A percentile compares a stretch with the other conserved stretches of the same genome.
Evolutionary conservation across 768 basidiomycete genomes (phyloP).

Genomic region (Exsudoporus frostii): DNA sequence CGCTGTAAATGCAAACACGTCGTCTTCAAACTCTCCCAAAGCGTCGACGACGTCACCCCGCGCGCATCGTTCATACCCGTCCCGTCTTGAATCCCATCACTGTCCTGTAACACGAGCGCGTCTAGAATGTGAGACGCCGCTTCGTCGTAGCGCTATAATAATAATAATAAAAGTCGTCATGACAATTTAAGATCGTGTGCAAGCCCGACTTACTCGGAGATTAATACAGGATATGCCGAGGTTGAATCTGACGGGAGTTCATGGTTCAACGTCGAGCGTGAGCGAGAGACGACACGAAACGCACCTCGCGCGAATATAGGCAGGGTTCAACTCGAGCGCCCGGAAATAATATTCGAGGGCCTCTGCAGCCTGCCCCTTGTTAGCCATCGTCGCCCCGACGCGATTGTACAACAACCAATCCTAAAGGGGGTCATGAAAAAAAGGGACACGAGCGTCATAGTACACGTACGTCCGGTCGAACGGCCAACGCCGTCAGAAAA

Average conservation of each 20-base stretch:
- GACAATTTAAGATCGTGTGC: not conserved
- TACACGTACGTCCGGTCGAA: constrained; percentile 73
- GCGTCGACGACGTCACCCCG: constrained; percentile 68
- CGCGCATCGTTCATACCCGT: constrained; percentile 47
- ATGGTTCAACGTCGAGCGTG: not conserved
- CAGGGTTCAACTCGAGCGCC: constrained; percentile 84
- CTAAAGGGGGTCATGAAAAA: constrained; percentile 36
- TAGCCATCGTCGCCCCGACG: constrained; percentile 92
- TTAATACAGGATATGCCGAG: constrained; percentile 91
- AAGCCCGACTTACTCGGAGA: constrained; percentile 53
- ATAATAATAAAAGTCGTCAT: not conserved
- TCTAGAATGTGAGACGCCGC: constrained; percentile 86
- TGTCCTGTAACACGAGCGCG: constrained; percentile 85
- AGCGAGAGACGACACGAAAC: constrained; percentile 6
- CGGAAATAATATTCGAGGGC: constrained; percentile 86
- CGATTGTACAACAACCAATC: constrained; percentile 93
- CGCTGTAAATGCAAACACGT: constrained; percentile 80
- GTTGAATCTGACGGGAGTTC: constrained; percentile 78
- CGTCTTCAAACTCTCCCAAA: constrained; percentile 89
- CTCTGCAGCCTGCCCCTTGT: constrained; percentile 73
- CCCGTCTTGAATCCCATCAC: constrained; percentile 62
- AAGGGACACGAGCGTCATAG: not conserved
- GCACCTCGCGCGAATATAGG: constrained; percentile 85
- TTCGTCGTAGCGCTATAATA: constrained; percentile 71
- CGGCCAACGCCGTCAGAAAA: constrained; percentile 82